Evolutionary conservation across 1,284 basidiomycete species (phyloP).

Genomic region (Boletus sp.): DNA sequence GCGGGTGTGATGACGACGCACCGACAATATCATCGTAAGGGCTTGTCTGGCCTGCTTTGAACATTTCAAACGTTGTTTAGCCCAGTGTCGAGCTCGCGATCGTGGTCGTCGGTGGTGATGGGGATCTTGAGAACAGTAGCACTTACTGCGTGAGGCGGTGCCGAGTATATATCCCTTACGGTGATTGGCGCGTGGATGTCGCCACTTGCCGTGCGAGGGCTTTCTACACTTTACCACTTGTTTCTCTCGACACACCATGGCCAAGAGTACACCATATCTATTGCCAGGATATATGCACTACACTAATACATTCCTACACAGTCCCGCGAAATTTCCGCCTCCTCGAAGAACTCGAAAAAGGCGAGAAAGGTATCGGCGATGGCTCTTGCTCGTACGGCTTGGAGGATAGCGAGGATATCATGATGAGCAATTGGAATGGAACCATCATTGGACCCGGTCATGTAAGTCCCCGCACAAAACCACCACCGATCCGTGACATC

Average conservation of each 20-base stretch:
- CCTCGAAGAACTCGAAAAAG: constrained; percentile 97
- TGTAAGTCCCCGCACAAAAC: constrained; percentile 44
- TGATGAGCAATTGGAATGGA: constrained; percentile 98
- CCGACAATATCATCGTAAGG: constrained; percentile 94
- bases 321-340: constrained; percentile 96
- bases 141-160: constrained; percentile 33
- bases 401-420: constrained; percentile 87
- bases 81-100: constrained; percentile 7
- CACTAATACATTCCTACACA: constrained; percentile 32
- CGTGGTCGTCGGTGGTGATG: constrained; percentile 16
- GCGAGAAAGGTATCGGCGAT: constrained; percentile 98
- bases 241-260: constrained; percentile 42
- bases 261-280: constrained; percentile 46
- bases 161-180: constrained; percentile 5
- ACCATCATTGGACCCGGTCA: constrained; percentile 98
- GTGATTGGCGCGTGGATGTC: constrained; percentile 12
- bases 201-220: neutral
- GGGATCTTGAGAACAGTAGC: constrained; percentile 3
- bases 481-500: constrained; percentile 18
- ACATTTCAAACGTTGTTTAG: constrained; percentile 44
- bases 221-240: neutral
- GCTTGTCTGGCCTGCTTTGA: constrained; percentile 61
- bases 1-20: constrained; percentile 41
- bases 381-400: constrained; percentile 95
- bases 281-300: neutral